These are phyloP conservation scores for Neurospora africana DNA, from an alignment of 495 filamentous ascomycete species.

Conservation along the genomic window DNA sequence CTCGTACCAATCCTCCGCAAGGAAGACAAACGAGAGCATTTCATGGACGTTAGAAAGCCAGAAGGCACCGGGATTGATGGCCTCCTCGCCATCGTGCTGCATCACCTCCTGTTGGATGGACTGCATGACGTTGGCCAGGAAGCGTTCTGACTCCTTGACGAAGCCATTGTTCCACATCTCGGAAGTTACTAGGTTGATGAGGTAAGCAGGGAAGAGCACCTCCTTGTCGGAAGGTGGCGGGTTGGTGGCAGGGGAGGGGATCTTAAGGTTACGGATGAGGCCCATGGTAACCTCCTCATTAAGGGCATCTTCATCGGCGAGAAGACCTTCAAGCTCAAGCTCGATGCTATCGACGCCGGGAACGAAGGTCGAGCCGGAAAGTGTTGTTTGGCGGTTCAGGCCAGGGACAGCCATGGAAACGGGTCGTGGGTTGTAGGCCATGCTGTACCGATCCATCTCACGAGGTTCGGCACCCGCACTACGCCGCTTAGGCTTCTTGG, in stretches of 20 bases:
- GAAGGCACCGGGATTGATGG: conserved; percentile 94
- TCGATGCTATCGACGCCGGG: conserved; percentile 82
- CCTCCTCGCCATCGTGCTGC: conserved; percentile 95
- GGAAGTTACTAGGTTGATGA: conserved; percentile 97
- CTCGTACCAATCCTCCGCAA: conserved; percentile 99
- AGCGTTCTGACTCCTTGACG: conserved; percentile 98
- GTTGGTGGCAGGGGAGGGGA: conserved; percentile 70
- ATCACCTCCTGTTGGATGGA: conserved; percentile 98
- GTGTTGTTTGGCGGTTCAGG: conserved; percentile 51
- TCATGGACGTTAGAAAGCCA: conserved; percentile 99
- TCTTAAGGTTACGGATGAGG: conserved; percentile 91
- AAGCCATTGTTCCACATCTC: conserved; percentile 99
- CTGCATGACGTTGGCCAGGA: conserved; percentile 98
- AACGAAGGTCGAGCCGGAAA: conserved; percentile 55
- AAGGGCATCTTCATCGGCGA: conserved; percentile 88
- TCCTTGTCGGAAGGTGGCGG: conserved; percentile 95
- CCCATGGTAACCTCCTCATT: conserved; percentile 96
- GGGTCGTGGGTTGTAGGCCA: conserved; percentile 84
- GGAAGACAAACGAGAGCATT: conserved; percentile 99
- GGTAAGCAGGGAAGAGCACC: conserved; percentile 93
- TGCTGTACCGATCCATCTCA: conserved; percentile 76
- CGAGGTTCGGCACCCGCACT: conserved; percentile 86
- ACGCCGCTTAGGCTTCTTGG: conserved; percentile 92
- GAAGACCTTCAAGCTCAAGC: conserved; percentile 80
- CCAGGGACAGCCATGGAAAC: conserved; percentile 80